Evolutionary conservation across 257 asterid species (phyloP).

Genomic region (Nicotiana tabacum): DNA sequence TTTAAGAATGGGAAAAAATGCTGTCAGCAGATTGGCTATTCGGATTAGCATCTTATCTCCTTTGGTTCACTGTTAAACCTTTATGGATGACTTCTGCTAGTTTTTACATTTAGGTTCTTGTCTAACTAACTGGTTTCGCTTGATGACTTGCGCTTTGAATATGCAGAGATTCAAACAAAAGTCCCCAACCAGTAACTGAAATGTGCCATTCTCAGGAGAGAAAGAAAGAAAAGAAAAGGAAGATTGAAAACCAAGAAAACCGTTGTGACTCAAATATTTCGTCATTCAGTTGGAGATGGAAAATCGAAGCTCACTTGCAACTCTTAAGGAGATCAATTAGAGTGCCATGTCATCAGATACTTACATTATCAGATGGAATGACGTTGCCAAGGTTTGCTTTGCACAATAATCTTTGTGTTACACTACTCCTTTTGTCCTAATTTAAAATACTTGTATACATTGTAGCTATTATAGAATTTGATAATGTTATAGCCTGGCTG

Average conservation of each 20-base stretch:
- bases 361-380: slow-evolving; percentile 56
- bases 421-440: too few species aligned
- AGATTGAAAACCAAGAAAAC: slow-evolving; percentile 12
- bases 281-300: slow-evolving; percentile 6
- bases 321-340: slow-evolving; percentile 17
- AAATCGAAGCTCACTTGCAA: not conserved
- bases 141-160: not conserved
- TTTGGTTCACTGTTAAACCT: not conserved
- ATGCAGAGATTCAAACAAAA: not conserved
- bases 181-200: not conserved
- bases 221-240: slow-evolving; percentile 21
- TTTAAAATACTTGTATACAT: too few species aligned
- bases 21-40: too few species aligned
- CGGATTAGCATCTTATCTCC: not conserved
- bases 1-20: too few species aligned
- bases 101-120: not conserved
- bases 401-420: too few species aligned
- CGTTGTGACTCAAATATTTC: not conserved
- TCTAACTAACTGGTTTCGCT: not conserved
- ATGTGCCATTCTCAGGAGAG: slow-evolving; percentile 19
- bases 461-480: too few species aligned
- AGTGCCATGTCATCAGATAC: slow-evolving; percentile 15
- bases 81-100: not conserved
- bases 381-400: not conserved
- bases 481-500: too few species aligned